Percentiles rank a stretch among this genome's conserved stretches.
Evolutionary conservation across 73 alveolate genomes (phyloP).

Genomic region (Breviolum minutum): DNA sequence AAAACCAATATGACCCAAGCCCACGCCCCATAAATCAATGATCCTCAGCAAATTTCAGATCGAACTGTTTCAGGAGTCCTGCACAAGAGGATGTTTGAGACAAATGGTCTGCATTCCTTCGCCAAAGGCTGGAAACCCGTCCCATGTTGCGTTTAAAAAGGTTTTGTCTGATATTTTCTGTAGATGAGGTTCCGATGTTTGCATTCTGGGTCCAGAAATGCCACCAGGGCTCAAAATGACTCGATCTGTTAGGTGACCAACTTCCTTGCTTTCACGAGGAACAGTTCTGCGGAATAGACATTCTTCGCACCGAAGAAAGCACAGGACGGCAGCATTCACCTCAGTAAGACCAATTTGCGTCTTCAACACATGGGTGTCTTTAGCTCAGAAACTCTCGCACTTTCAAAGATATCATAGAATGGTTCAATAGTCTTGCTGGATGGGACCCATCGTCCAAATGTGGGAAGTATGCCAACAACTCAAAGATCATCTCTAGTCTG

Average conservation of each 20-base stretch:
- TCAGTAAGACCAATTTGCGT: neutral
- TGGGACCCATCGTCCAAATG: neutral
- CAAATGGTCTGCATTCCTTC: too few species aligned
- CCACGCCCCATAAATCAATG: constrained; percentile 79
- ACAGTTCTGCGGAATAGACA: constrained; percentile 77
- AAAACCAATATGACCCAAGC: constrained; percentile 54
- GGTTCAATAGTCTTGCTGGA: neutral
- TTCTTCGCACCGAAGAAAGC: constrained; percentile 86
- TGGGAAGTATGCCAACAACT: neutral
- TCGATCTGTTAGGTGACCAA: constrained; percentile 68
- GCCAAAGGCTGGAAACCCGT: too few species aligned
- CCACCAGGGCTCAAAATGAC: constrained; percentile 17
- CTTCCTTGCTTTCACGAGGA: constrained; percentile 19
- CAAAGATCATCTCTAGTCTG: neutral
- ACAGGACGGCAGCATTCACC: constrained; percentile 88
- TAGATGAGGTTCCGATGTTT: too few species aligned
- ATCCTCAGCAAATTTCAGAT: constrained; percentile 22
- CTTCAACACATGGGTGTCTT: too few species aligned
- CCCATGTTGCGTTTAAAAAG: too few species aligned
- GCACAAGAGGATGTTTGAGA: neutral
- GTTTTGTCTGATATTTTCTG: too few species aligned
- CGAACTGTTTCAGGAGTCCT: neutral
- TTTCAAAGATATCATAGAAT: neutral
- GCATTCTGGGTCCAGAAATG: neutral
- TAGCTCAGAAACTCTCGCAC: neutral